These are phyloP conservation scores for Petunia axillaris DNA, from an alignment of 257 asterid genomes.

Conservation along the genomic window DNA sequence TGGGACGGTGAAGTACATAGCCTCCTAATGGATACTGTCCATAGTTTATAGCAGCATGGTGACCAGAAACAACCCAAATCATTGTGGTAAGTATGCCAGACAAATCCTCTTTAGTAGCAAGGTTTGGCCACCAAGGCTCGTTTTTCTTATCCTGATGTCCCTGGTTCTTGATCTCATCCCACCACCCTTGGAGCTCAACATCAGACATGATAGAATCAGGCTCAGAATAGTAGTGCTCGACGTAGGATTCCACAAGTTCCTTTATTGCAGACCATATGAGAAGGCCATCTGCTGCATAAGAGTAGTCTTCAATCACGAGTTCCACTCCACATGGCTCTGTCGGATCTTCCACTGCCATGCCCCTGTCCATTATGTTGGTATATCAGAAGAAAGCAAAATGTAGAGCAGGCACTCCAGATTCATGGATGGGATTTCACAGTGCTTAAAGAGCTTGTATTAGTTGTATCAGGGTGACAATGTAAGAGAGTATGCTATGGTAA, in stretches of 20 bases:
- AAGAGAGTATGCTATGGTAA: too few species aligned
- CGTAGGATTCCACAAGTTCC: constrained; percentile 20
- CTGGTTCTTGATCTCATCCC: constrained; percentile 11
- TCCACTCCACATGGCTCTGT: constrained; percentile 26
- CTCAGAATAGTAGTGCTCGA: constrained; percentile 23
- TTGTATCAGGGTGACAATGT: not conserved
- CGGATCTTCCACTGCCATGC: constrained; percentile 31
- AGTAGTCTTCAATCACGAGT: constrained; percentile 24
- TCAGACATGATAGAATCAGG: not conserved
- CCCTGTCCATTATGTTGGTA: constrained; percentile 20
- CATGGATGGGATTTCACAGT: constrained; percentile 10
- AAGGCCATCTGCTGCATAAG: constrained; percentile 25
- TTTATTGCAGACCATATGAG: constrained; percentile 19
- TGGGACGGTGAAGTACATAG: constrained; percentile 18
- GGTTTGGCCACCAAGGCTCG: constrained; percentile 27
- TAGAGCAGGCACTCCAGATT: not conserved
- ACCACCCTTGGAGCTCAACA: constrained; percentile 28
- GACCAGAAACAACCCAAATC: constrained; percentile 27
- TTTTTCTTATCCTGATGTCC: constrained; percentile 24
- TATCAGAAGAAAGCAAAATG: not conserved
- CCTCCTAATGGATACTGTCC: constrained; percentile 27
- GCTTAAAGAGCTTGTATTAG: not conserved
- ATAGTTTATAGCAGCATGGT: constrained; percentile 31
- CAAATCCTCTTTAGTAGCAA: constrained; percentile 3
- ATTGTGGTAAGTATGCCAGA: constrained; percentile 25